Base-by-base conservation (phyloP, 75 land plant genomes). In the Pseudotsuga menziesii region DNA sequence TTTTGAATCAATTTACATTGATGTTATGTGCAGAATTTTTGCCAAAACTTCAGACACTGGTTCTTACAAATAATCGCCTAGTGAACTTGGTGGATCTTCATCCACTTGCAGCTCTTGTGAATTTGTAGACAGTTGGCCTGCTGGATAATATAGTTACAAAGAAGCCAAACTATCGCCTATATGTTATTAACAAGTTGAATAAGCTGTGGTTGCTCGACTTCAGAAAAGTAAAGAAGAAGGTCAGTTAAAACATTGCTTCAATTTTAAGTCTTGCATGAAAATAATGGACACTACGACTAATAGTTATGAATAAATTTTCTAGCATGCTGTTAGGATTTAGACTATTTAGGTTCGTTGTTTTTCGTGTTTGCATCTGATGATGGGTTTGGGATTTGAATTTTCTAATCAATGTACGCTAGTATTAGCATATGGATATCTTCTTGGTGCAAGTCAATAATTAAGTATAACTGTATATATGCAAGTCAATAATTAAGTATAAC, bases 161-260 rank as follows among this genome's bases (percentile, higher is more conserved):
- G 80, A 88, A 91, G 60, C 88, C 93, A 0, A 88, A 91, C 61
- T 94, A 97, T 74, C 88, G 99, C 48, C 75, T 97, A 32, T 91
- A 92, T 88, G 90, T 92, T 14, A 92, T 97, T 73, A 86, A 94
- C 88, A 97, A 89, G 78, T 73, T 97, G 75, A 97, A 94, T 67
- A 76, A 86, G 17, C 86, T 97, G 57, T 88, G 95, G 2, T 66
- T 97, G 66, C 92, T 97, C 19, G 99, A 97, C 83, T 97, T 94
- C 86, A 90, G 86, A 81, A 97, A 97, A 84, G 92, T 97, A 54
- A 97, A 94, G 81, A 79, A 77, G n/a, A 94, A 94, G 97, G 98
- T 92, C 73, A 78, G 83, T 75, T 73, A 54, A 17, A 69, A 19
- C 7, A 69, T n/a, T 19, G 20, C 0, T 39, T 44, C 20, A 20